phyloP scores from a whole-genome alignment of 352 stramenopile genomes.

The Pythium utonaiense region DNA sequence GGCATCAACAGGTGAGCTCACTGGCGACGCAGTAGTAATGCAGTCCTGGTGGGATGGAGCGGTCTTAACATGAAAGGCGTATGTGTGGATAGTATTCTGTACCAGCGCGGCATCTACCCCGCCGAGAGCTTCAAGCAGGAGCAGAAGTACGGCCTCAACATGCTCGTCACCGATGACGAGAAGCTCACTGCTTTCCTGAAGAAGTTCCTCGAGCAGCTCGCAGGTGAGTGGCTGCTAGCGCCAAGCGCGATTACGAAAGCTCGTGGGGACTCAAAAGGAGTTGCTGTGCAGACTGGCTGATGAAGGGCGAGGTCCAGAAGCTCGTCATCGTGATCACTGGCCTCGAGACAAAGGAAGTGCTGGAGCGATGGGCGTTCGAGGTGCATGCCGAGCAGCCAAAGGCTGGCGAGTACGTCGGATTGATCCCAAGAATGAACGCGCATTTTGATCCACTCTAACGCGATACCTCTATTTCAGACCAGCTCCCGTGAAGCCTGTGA shows the following conservation, averaged over 20 bases:
- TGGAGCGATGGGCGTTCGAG: constrained; percentile 99
- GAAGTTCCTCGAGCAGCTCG: constrained; percentile 91
- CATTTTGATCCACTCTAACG: neutral
- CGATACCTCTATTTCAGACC: constrained; percentile 18
- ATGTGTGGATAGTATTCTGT: constrained; percentile 75
- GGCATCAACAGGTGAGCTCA: constrained; percentile 93
- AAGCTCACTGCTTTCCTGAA: constrained; percentile 95
- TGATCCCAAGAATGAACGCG: neutral
- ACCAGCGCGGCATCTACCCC: constrained; percentile 97
- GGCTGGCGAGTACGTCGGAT: constrained; percentile 22
- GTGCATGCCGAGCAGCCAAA: constrained; percentile 74
- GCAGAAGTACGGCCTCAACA: constrained; percentile 97
- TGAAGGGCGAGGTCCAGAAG: constrained; percentile 95
- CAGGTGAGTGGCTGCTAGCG: constrained; percentile 34
- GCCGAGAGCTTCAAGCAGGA: constrained; percentile 97
- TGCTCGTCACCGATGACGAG: constrained; percentile 97
- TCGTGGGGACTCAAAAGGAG: neutral
- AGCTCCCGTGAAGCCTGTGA: constrained; percentile 62
- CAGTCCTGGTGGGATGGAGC: no score
- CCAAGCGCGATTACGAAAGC: neutral
- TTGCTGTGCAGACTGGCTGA: constrained; percentile 84
- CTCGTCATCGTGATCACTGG: constrained; percentile 97
- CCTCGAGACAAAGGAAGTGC: constrained; percentile 94
- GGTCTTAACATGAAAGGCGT: no score
- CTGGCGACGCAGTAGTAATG: neutral